These are phyloP conservation scores for Taxillus chinensis DNA, from an alignment of 164 flowering plant genomes.

Conservation along the genomic window DNA sequence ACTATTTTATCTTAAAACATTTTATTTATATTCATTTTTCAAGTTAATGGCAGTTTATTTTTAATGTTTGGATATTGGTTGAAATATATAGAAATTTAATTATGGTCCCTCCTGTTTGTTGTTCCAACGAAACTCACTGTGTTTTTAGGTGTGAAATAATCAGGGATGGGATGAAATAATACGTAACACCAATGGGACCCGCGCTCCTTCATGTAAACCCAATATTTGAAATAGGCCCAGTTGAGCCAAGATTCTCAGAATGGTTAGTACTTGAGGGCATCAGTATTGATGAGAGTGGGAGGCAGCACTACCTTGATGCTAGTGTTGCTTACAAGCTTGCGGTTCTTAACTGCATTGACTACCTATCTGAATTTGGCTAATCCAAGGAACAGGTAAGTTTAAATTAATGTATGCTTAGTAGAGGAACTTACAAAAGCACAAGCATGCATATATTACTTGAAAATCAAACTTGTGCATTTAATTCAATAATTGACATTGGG, in stretches of 20 bases:
- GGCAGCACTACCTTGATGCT: conserved; percentile 87
- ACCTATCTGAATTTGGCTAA: conserved; percentile 82
- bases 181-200: conserved; percentile 97
- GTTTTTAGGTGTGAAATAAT: conserved; percentile 69
- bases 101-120: too few relatives aligned
- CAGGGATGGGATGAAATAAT: conserved; percentile 83
- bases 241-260: conserved; percentile 93
- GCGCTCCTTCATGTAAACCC: conserved; percentile 91
- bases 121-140: not conserved
- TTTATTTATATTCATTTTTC: too few relatives aligned
- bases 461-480: too few relatives aligned
- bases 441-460: too few relatives aligned
- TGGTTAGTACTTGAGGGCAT: conserved; percentile 97
- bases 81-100: too few relatives aligned
- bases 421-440: not conserved
- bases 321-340: conserved; percentile 89
- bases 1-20: too few relatives aligned
- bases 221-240: conserved; percentile 88
- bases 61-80: too few relatives aligned
- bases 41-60: too few relatives aligned
- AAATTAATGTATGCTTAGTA: not conserved
- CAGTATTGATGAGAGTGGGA: conserved; percentile 90
- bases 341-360: conserved; percentile 90
- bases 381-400: conserved; percentile 74
- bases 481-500: not conserved